A percentile compares a stretch with the other conserved stretches of the same genome.
phyloP scores from a whole-genome alignment of 345 rosid genomes.

The Eucalyptus regnans region DNA sequence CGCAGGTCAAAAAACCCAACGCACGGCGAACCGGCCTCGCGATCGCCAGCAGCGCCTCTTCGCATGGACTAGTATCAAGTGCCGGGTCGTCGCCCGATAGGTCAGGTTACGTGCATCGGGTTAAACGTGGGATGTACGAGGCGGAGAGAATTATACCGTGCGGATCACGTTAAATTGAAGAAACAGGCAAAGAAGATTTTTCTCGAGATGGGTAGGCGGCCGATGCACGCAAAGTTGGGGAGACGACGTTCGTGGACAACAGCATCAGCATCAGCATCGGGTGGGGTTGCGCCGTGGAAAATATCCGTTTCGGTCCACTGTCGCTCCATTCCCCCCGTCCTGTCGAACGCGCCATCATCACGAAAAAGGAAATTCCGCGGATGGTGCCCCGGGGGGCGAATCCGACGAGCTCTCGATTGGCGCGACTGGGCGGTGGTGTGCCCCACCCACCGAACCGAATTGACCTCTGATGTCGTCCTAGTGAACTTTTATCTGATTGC shows the following conservation, averaged over 20 bases:
- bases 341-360: not conserved
- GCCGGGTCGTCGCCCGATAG: not conserved
- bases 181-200: not conserved
- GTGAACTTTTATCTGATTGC: not conserved
- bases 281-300: not conserved
- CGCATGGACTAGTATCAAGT: fast-evolving
- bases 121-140: not conserved
- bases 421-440: not conserved
- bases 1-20: not conserved
- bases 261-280: not conserved
- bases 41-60: not conserved
- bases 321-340: not conserved
- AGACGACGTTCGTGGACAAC: not conserved
- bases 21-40: too few species aligned
- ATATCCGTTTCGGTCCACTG: not conserved
- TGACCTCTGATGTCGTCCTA: not conserved
- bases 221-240: not conserved
- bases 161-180: not conserved
- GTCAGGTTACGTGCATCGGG: not conserved
- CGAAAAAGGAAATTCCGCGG: not conserved
- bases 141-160: not conserved
- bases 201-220: not conserved
- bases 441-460: not conserved
- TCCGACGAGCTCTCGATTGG: not conserved
- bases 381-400: not conserved